Evolutionary conservation across 805 yeast species (phyloP).

Genomic region (Vanderwaltozyma yarrowii): DNA sequence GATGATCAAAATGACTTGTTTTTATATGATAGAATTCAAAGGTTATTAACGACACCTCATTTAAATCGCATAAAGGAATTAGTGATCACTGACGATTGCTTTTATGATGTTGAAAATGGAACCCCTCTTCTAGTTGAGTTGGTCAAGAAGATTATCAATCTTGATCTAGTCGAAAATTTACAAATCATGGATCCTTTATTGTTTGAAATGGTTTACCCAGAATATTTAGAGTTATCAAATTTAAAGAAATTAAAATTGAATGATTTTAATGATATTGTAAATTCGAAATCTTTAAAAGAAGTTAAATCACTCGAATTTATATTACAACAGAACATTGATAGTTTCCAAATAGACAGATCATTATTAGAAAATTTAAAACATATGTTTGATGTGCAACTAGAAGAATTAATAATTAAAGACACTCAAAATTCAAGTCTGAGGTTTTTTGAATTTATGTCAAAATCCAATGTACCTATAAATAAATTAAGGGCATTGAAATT

Average conservation of each 20-base stretch:
- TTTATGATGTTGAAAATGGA: constrained; percentile 19
- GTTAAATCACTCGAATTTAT: constrained; percentile 4
- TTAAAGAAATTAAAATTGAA: constrained; percentile 9
- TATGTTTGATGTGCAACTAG: constrained; percentile 7
- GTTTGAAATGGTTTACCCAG: constrained; percentile 8
- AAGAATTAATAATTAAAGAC: constrained; percentile 25
- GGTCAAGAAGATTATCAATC: constrained; percentile 14
- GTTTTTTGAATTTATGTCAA: constrained; percentile 20
- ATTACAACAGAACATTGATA: not conserved
- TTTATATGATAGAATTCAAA: constrained; percentile 31
- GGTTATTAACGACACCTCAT: constrained; percentile 31
- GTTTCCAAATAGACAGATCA: too few relatives aligned
- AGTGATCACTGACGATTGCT: constrained; percentile 25
- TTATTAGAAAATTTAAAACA: too few relatives aligned
- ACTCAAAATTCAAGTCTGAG: constrained; percentile 30
- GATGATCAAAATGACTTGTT: constrained; percentile 31
- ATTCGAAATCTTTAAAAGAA: constrained; percentile 6
- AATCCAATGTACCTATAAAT: constrained; percentile 6
- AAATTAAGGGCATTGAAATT: constrained; percentile 30
- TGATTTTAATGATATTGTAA: constrained; percentile 5
- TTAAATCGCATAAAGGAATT: constrained; percentile 28
- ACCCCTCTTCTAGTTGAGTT: constrained; percentile 7
- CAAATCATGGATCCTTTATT: constrained; percentile 14
- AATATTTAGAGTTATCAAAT: constrained; percentile 4
- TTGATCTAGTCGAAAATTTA: constrained; percentile 17